phyloP scores from a whole-genome alignment of 148 eudicot species.

The Pharnaceum exiguum region DNA sequence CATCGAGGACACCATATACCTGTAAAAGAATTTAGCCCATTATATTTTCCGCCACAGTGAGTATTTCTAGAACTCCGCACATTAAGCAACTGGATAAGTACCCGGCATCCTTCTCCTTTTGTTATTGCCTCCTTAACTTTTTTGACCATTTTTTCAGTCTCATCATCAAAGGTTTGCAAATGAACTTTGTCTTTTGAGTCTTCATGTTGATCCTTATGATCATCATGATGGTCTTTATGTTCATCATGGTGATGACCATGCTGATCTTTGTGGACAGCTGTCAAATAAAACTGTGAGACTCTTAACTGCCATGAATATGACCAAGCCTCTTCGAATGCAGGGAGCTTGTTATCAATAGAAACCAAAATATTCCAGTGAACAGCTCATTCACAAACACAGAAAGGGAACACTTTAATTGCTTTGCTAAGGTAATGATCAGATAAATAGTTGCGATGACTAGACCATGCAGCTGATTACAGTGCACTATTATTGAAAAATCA shows the following conservation, averaged over 20 bases:
- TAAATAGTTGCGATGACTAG: not conserved
- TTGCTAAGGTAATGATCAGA: slow-evolving; percentile 1
- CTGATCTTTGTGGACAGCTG: slow-evolving; percentile 9
- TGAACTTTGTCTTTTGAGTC: slow-evolving; percentile 49
- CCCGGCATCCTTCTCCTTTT: slow-evolving; percentile 92
- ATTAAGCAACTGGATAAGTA: slow-evolving; percentile 23
- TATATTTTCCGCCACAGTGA: not conserved
- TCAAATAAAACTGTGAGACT: too few relatives aligned
- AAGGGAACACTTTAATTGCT: not conserved
- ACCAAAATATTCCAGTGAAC: not conserved
- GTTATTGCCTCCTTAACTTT: slow-evolving; percentile 81
- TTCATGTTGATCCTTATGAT: slow-evolving; percentile 48
- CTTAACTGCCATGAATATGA: too few relatives aligned
- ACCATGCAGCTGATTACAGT: not conserved
- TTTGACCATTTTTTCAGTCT: slow-evolving; percentile 71
- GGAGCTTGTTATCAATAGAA: not conserved
- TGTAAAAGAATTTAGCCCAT: slow-evolving; percentile 32
- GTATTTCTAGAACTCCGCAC: not conserved
- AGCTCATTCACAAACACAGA: not conserved
- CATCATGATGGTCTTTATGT: slow-evolving; percentile 39
- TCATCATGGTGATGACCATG: slow-evolving; percentile 21
- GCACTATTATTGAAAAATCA: too few relatives aligned
- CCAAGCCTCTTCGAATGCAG: not conserved
- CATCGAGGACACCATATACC: slow-evolving; percentile 93
- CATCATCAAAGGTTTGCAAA: slow-evolving; percentile 76